Conservation (phyloP, 345 rosid genomes). For the Linum tenue region DNA sequence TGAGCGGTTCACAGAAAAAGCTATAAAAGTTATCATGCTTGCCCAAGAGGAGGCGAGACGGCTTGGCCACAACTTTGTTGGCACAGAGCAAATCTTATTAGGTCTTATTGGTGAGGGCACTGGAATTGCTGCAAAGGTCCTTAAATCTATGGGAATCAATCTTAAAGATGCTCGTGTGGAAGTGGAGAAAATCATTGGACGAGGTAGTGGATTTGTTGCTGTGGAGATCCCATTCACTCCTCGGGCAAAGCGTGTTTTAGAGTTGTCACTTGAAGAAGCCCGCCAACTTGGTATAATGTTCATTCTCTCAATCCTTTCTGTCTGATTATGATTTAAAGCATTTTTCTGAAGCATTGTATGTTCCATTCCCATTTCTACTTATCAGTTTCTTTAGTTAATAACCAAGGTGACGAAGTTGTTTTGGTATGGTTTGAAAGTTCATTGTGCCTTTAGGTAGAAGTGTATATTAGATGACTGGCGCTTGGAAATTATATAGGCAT, state of each 20-base stretch:
- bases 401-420: no score
- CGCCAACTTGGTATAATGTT: conserved; percentile 62
- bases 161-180: conserved; percentile 91
- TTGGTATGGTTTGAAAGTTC: no score
- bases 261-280: conserved; percentile 90
- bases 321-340: not conserved
- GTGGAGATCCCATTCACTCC: conserved; percentile 97
- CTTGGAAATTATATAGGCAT: no score
- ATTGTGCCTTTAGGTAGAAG: no score
- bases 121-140: conserved; percentile 93
- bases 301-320: not conserved
- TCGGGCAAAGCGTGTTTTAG: conserved; percentile 92
- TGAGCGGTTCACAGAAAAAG: conserved; percentile 90
- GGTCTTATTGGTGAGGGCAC: conserved; percentile 95
- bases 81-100: conserved; percentile 83
- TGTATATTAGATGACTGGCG: no score
- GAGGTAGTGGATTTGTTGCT: conserved; percentile 94
- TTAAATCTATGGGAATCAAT: conserved; percentile 93
- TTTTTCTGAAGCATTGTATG: no score
- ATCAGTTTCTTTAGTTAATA: no score
- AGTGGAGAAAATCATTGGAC: conserved; percentile 94
- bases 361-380: no score
- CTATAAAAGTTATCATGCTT: conserved; percentile 92
- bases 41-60: conserved; percentile 95
- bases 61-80: conserved; percentile 96